Evolutionary conservation across 2,329 filamentous ascomycete species (phyloP).

Genomic region (Aspergillus fijiensis): DNA sequence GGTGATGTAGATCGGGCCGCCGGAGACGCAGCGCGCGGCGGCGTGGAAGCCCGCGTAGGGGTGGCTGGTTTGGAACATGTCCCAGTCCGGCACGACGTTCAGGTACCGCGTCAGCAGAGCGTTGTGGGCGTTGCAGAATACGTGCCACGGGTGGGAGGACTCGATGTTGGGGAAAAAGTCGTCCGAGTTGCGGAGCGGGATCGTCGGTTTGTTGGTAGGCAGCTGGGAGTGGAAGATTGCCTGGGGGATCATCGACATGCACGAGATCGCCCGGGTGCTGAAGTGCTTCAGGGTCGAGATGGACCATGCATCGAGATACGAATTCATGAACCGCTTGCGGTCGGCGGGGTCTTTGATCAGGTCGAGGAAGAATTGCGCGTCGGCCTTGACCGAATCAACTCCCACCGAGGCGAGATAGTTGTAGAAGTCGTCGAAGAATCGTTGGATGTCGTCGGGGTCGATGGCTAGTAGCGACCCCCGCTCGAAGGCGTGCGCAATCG

Average conservation of each 20-base stretch:
- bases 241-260: slow-evolving; percentile 90
- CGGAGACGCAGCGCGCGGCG: slow-evolving; percentile 82
- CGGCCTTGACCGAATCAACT: slow-evolving; percentile 86
- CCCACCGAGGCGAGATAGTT: slow-evolving; percentile 70
- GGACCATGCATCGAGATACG: slow-evolving; percentile 85
- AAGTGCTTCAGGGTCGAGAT: slow-evolving; percentile 77
- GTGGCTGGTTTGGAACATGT: slow-evolving; percentile 70
- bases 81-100: slow-evolving; percentile 83
- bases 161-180: slow-evolving; percentile 85
- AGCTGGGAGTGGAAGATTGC: slow-evolving; percentile 83
- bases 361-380: slow-evolving; percentile 88
- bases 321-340: slow-evolving; percentile 68
- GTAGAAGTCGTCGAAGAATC: slow-evolving; percentile 92
- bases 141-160: slow-evolving; percentile 85
- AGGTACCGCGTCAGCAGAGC: slow-evolving; percentile 77
- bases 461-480: slow-evolving; percentile 67
- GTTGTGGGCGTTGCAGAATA: slow-evolving; percentile 93
- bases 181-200: slow-evolving; percentile 80
- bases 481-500: slow-evolving; percentile 25
- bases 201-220: slow-evolving; percentile 68
- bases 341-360: slow-evolving; percentile 66
- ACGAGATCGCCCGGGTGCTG: slow-evolving; percentile 74
- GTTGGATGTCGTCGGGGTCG: slow-evolving; percentile 68
- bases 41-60: slow-evolving; percentile 80
- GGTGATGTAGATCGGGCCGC: slow-evolving; percentile 92